These are phyloP conservation scores for Phylloporus sp. DNA, from an alignment of 1,284 basidiomycete genomes.

Conservation along the genomic window DNA sequence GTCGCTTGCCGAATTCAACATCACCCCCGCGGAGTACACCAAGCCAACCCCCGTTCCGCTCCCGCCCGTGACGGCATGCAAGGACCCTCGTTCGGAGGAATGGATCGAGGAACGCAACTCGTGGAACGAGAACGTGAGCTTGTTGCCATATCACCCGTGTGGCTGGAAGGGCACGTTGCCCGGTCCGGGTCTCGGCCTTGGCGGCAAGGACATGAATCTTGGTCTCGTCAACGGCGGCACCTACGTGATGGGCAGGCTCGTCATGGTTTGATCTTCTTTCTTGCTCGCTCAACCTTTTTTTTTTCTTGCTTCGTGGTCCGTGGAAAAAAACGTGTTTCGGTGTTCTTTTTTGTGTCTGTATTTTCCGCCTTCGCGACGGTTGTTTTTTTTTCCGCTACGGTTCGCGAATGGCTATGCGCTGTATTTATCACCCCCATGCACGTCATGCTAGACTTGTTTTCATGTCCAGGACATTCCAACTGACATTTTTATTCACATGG, in stretches of 20 bases:
- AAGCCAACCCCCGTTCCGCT: slow-evolving; percentile 65
- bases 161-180: slow-evolving; percentile 72
- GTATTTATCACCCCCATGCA: slow-evolving; percentile 16
- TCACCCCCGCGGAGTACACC: slow-evolving; percentile 57
- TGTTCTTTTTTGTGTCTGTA: slow-evolving; percentile 26
- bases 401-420: background rate
- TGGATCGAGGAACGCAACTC: slow-evolving; percentile 72
- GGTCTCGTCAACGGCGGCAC: slow-evolving; percentile 42
- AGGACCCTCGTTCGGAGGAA: slow-evolving; percentile 30
- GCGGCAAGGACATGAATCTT: slow-evolving; percentile 52
- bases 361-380: background rate
- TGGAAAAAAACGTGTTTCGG: background rate
- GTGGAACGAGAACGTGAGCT: slow-evolving; percentile 62
- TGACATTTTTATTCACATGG: slow-evolving; percentile 9
- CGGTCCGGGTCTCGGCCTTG: slow-evolving; percentile 62
- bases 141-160: slow-evolving; percentile 68
- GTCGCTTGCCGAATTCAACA: slow-evolving; percentile 67
- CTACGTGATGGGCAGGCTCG: slow-evolving; percentile 44
- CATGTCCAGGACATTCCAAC: background rate
- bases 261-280: slow-evolving; percentile 42
- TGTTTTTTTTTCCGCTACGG: background rate
- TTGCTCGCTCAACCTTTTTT: slow-evolving; percentile 19
- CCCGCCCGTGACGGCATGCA: slow-evolving; percentile 58
- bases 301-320: slow-evolving; percentile 7
- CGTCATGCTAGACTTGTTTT: background rate